Evolutionary conservation across 306 rosid genomes (phyloP).

Genomic region (Nissolia schottii): DNA sequence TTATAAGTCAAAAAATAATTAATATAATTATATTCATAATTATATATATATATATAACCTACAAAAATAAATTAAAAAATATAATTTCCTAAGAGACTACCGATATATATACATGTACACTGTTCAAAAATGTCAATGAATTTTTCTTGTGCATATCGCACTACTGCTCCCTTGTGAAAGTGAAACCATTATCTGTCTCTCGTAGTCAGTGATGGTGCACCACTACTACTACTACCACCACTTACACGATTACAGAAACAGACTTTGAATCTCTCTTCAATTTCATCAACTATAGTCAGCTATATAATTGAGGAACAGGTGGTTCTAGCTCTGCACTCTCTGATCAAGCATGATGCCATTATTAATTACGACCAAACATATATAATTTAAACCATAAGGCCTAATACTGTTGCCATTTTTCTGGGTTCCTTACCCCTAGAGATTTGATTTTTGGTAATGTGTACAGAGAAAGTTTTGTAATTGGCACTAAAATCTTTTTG

Average conservation of each 20-base stretch:
- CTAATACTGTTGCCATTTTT: no score
- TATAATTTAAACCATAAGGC: no score
- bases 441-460: no score
- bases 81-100: no score
- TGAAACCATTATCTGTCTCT: not conserved
- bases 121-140: not conserved
- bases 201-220: not conserved
- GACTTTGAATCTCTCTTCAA: conserved; percentile 10
- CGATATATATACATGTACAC: not conserved
- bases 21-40: no score
- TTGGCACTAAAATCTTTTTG: no score
- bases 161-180: not conserved
- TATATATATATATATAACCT: no score
- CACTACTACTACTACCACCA: not conserved
- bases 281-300: conserved; percentile 26
- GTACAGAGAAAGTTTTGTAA: no score
- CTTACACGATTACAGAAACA: conserved; percentile 5
- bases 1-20: no score
- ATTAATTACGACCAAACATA: no score
- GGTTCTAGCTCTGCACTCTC: conserved; percentile 19
- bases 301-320: conserved; percentile 20
- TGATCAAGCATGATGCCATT: conserved; percentile 4
- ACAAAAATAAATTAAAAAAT: no score
- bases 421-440: no score
- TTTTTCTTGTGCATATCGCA: conserved; percentile 19